Evolutionary conservation across 768 basidiomycete genomes (phyloP), one percentile per base, ranked within the genome.

Genomic region (Suillus brevipes): DNA sequence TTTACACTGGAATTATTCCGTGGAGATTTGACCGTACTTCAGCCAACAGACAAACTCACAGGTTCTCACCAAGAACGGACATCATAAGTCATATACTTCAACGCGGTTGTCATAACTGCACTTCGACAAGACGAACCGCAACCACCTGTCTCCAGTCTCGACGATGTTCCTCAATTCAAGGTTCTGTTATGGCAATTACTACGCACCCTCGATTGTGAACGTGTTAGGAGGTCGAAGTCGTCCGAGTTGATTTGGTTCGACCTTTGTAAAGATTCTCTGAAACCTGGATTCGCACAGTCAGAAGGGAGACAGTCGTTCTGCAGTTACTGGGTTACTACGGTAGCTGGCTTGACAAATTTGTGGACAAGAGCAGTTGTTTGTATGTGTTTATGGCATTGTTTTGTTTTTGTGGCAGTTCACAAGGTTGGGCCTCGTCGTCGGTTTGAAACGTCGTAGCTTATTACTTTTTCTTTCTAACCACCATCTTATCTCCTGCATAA

Each of bases 401-500:
- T 43, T 58, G 57, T 58, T 58, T 58, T 40, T 23, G 10, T 28
- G 57, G 34, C 34, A 36, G 34, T 36, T 36, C 4, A 20, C 10
- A 50, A 50, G 6, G 50, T 18, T 28, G 9, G 25, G 14, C 52
- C 43, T 2, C 36, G 13, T 57, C 8, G 56, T 57, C 56, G 57
- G 57, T 58, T 25, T 58, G 37, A 58, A 40, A 58, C 60, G 14
- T 61, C 25, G 20, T 31, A 14, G 25, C 18, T 13, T 4, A 23
- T 52, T 18, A 49, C 52, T 61, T 49, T 61, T 60, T 58, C 60
- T 61, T 61, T 38, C 28, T 36, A n/a, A 61, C 53, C 31, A 61
- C 18, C 53, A 52, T 61, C 60, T 61, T 61, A 58, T 52, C 60
- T 61, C 60, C 34, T 34, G 31, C 42, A 52, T 34, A 47, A 52